Conservation (phyloP, 2,329 filamentous ascomycete species). For the Penicillium rolfsii region DNA sequence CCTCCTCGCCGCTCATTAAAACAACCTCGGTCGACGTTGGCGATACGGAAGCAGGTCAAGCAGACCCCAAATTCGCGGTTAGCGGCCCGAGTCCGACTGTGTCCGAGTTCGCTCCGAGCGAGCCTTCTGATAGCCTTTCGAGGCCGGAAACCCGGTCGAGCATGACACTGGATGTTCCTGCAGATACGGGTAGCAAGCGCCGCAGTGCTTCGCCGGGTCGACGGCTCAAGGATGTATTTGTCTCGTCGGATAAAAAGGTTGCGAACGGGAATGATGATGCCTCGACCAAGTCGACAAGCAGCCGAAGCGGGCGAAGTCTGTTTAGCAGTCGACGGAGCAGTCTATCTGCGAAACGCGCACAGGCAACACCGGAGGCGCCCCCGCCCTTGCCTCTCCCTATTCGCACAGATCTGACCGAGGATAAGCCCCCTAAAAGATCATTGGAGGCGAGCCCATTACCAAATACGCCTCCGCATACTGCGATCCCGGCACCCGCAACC, state of each 20-base stretch:
- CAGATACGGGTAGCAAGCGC: slow-evolving; percentile 48
- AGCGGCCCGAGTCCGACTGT: slow-evolving; percentile 37
- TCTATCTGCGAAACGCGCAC: slow-evolving; percentile 38
- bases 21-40: slow-evolving; percentile 53
- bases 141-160: slow-evolving; percentile 34
- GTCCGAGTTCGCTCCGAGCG: slow-evolving; percentile 48
- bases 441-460: slow-evolving; percentile 32
- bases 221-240: slow-evolving; percentile 73
- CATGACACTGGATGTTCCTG: slow-evolving; percentile 38
- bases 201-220: slow-evolving; percentile 71
- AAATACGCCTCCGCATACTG: slow-evolving; percentile 39
- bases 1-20: slow-evolving; percentile 69
- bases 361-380: slow-evolving; percentile 32
- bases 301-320: slow-evolving; percentile 45
- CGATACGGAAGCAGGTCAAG: slow-evolving; percentile 38
- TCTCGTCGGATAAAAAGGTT: slow-evolving; percentile 42
- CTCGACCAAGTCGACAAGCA: slow-evolving; percentile 45
- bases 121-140: slow-evolving; percentile 34
- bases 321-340: slow-evolving; percentile 45
- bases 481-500: slow-evolving; percentile 53
- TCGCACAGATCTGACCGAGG: slow-evolving; percentile 35
- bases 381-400: slow-evolving; percentile 42
- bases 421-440: slow-evolving; percentile 24
- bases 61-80: slow-evolving; percentile 33
- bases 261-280: slow-evolving; percentile 58